Evolutionary conservation across 1,284 basidiomycete species (phyloP), one percentile per base, ranked within the genome.

Genomic region (Ceratobasidium sp.): DNA sequence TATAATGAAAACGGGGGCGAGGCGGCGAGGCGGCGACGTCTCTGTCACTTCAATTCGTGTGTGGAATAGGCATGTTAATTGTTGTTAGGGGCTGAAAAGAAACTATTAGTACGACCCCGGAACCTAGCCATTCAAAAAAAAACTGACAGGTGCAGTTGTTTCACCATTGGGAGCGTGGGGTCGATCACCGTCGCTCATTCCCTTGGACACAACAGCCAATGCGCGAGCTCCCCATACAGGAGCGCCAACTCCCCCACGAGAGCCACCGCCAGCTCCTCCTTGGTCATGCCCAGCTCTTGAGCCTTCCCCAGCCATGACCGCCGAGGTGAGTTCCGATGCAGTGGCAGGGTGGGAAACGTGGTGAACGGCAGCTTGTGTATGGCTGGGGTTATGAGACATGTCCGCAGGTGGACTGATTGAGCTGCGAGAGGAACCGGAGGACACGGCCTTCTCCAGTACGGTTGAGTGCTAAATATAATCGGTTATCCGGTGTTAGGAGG

Each of bases 351-450:
- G 39, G 4, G 68, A 34, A 6, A 48, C 27, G n/a, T 41, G 56
- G 41, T 59, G 51, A 19, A 71, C 68, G 14, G 68, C 68, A 16
- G 54, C 29, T 61, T 71, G 68, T n/a, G 68, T 71, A 61, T 71
- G 68, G 19, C 68, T 54, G 29, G 68, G 68, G 29, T 71, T 73
- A 31, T 73, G 69, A 1, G 69, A 61, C 34, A 73, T 63, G 11
- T 46, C 27, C 24, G 43, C 61, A 13, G 24, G 29, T 8, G 1
- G n/a, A 31, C 19, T 7, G 8, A n/a, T 27, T 13, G 43, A 48
- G 11, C 43, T 46, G 3, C 61, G 56, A 53, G 69, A 62, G 19
- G 69, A 73, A 37, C 2, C n/a, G n/a, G 58, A 62, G n/a, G 69
- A 53, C 19, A 11, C 31, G 7, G n/a, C 4, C 41, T 58, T 69